phyloP scores from a whole-genome alignment of 805 yeast species.

The Nakazawaea ernobii region DNA sequence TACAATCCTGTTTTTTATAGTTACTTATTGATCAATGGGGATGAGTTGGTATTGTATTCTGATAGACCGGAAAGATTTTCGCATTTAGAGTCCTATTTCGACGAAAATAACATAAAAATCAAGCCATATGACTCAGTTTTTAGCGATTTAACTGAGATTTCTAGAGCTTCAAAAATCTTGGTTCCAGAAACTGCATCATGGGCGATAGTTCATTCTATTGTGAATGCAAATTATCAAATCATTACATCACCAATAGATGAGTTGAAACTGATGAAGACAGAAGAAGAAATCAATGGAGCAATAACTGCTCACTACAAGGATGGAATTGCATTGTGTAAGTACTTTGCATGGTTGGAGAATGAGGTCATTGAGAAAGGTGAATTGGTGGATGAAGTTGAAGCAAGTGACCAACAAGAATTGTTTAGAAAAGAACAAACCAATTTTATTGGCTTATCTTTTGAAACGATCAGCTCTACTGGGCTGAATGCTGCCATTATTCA shows the following conservation, averaged over 20 bases:
- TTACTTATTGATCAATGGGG: constrained; percentile 41
- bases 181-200: constrained; percentile 60
- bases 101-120: constrained; percentile 35
- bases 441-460: constrained; percentile 63
- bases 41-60: constrained; percentile 34
- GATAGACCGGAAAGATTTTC: constrained; percentile 34
- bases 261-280: constrained; percentile 48
- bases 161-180: constrained; percentile 34
- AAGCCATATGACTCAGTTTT: constrained; percentile 42
- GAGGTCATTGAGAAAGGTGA: constrained; percentile 35
- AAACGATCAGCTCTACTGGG: constrained; percentile 71
- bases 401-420: constrained; percentile 51
- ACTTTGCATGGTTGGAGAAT: constrained; percentile 55
- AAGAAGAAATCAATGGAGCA: constrained; percentile 44
- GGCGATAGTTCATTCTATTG: constrained; percentile 53
- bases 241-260: constrained; percentile 54
- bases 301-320: constrained; percentile 50
- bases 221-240: constrained; percentile 28
- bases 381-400: constrained; percentile 57
- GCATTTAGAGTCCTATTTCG: constrained; percentile 32
- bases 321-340: constrained; percentile 48
- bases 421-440: constrained; percentile 48
- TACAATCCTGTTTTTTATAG: constrained; percentile 50
- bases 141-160: constrained; percentile 32
- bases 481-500: constrained; percentile 76